Evolutionary conservation across 257 asterid species (phyloP).

Genomic region (Linaria vulgaris): DNA sequence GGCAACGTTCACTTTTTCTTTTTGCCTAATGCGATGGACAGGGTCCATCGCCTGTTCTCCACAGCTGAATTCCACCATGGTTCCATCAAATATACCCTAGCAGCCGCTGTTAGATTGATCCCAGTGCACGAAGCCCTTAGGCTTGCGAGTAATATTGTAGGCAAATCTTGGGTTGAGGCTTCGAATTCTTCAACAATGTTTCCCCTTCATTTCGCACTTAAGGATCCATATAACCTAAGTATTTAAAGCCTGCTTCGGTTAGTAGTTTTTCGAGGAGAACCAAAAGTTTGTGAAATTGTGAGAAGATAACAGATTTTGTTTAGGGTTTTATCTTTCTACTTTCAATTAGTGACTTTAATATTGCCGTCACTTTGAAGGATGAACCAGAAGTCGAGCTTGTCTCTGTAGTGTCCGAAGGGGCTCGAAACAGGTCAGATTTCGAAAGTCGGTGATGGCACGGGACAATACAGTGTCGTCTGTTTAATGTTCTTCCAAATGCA

Average conservation of each 20-base stretch:
- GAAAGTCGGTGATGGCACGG: conserved; percentile 73
- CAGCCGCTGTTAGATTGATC: conserved; percentile 77
- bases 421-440: conserved; percentile 59
- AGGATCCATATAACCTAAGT: conserved; percentile 71
- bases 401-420: conserved; percentile 54
- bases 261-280: conserved; percentile 66
- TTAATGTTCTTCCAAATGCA: conserved; percentile 70
- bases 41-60: conserved; percentile 96
- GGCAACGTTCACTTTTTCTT: conserved; percentile 62
- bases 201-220: conserved; percentile 60
- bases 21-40: conserved; percentile 90
- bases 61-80: conserved; percentile 99
- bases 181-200: conserved; percentile 64
- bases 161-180: conserved; percentile 50
- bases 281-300: conserved; percentile 78
- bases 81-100: conserved; percentile 74
- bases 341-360: conserved; percentile 52
- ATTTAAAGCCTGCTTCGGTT: conserved; percentile 63
- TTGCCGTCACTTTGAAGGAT: conserved; percentile 74
- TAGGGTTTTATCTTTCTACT: conserved; percentile 46
- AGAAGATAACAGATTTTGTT: conserved; percentile 72
- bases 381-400: conserved; percentile 29
- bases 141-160: conserved; percentile 83
- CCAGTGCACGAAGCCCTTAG: conserved; percentile 79
- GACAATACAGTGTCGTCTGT: conserved; percentile 58